These are phyloP conservation scores for Biancaea sappan DNA, from an alignment of 306 rosid species.

Conservation along the genomic window DNA sequence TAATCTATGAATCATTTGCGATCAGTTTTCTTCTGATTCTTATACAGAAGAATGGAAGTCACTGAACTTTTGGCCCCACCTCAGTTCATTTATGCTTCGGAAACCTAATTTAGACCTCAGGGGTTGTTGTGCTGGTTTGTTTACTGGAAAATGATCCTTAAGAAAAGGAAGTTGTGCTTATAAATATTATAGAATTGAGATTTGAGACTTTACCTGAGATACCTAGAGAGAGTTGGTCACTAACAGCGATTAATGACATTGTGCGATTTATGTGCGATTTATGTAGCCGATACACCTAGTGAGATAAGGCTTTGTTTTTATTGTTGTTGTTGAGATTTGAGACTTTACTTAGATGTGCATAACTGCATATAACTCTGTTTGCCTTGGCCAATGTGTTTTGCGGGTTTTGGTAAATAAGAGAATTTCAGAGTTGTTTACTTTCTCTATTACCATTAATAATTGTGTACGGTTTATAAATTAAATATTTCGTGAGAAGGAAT, in stretches of 20 bases:
- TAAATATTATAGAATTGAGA: neutral
- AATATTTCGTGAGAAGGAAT: neutral
- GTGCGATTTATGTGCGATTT: too few relatives aligned
- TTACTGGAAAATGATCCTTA: neutral
- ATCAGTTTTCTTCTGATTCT: neutral
- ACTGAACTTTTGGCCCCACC: neutral
- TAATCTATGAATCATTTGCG: neutral
- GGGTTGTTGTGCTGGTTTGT: neutral
- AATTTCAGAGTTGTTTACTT: neutral
- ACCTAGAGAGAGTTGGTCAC: too few relatives aligned
- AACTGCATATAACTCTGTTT: too few relatives aligned
- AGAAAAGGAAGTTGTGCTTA: neutral
- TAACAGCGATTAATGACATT: too few relatives aligned
- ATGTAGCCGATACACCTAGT: too few relatives aligned
- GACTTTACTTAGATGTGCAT: neutral
- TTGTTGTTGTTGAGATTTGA: too few relatives aligned
- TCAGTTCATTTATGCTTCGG: neutral
- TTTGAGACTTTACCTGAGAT: too few relatives aligned
- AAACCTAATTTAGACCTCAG: conserved; percentile 40
- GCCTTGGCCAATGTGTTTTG: neutral
- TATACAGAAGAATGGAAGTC: neutral
- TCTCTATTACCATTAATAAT: neutral
- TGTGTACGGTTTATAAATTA: neutral
- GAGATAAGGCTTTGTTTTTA: too few relatives aligned
- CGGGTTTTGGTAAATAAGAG: neutral